Evolutionary conservation across 164 flowering plant species (phyloP).

Genomic region (Stephania japonica): DNA sequence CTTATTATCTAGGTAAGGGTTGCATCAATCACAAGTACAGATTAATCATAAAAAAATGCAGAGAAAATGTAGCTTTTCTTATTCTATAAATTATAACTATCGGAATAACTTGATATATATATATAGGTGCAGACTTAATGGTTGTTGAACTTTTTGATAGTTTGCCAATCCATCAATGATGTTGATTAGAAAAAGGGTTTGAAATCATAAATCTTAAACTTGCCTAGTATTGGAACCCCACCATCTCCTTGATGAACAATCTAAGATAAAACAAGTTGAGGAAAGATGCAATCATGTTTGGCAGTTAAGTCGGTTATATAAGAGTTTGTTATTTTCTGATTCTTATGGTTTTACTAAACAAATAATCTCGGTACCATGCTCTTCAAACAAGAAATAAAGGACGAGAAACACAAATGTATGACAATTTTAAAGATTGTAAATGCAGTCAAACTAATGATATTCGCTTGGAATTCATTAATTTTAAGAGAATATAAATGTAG

Average conservation of each 20-base stretch:
- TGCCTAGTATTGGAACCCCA: conserved; percentile 32
- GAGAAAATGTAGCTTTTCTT: background rate
- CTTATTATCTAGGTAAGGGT: conserved; percentile 4
- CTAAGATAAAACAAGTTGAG: conserved; percentile 34
- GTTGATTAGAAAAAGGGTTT: background rate
- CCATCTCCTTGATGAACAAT: conserved; percentile 28
- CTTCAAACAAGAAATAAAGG: conserved; percentile 4
- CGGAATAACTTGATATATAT: too few relatives aligned
- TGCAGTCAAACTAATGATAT: background rate
- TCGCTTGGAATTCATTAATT: background rate
- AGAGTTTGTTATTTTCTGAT: conserved; percentile 23
- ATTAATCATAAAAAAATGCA: too few relatives aligned
- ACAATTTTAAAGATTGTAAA: background rate
- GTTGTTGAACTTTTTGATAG: too few relatives aligned
- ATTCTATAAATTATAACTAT: background rate
- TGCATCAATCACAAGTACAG: background rate
- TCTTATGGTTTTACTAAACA: too few relatives aligned
- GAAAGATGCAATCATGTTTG: conserved; percentile 23
- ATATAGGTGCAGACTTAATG: too few relatives aligned
- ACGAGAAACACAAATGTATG: background rate
- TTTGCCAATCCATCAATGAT: too few relatives aligned
- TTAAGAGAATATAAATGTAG: background rate
- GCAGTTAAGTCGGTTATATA: conserved; percentile 24
- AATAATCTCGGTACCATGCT: conserved; percentile 25
- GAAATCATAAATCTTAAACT: background rate